phyloP scores from a whole-genome alignment of 148 eudicot species.

The Vaccinium myrtillus region DNA sequence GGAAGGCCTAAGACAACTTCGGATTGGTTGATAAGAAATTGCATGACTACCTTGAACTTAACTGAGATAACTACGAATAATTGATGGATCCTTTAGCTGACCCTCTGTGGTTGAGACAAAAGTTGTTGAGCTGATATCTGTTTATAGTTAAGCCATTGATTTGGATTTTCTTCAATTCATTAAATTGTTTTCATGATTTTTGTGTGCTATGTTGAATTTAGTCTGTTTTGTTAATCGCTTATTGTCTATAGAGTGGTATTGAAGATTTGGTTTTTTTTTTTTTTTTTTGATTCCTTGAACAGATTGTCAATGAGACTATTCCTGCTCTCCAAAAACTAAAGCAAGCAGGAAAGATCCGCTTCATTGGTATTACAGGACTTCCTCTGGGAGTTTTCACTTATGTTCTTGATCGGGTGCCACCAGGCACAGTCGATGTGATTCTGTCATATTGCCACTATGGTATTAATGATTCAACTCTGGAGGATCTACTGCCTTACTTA shows the following conservation, averaged over 20 bases:
- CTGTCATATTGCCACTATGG: conserved; percentile 89
- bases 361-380: conserved; percentile 96
- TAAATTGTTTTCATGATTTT: not conserved
- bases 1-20: not conserved
- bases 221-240: not conserved
- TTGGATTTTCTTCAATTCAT: not conserved
- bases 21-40: not conserved
- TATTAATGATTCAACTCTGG: conserved; percentile 84
- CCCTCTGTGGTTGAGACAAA: not conserved
- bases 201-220: not conserved
- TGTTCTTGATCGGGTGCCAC: conserved; percentile 88
- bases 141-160: not conserved
- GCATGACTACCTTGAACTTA: not conserved
- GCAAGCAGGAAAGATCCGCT: conserved; percentile 80
- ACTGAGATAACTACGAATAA: not conserved
- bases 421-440: conserved; percentile 82
- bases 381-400: conserved; percentile 80
- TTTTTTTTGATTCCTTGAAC: conserved; percentile 18
- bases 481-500: conserved; percentile 79
- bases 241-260: not conserved
- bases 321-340: conserved; percentile 94
- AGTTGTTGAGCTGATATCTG: not conserved
- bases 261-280: conserved; percentile 23
- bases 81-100: not conserved
- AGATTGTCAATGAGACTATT: conserved; percentile 91